These are phyloP conservation scores for Crithidia acanthocephali DNA, from an alignment of 208 protist genomes.

Conservation along the genomic window DNA sequence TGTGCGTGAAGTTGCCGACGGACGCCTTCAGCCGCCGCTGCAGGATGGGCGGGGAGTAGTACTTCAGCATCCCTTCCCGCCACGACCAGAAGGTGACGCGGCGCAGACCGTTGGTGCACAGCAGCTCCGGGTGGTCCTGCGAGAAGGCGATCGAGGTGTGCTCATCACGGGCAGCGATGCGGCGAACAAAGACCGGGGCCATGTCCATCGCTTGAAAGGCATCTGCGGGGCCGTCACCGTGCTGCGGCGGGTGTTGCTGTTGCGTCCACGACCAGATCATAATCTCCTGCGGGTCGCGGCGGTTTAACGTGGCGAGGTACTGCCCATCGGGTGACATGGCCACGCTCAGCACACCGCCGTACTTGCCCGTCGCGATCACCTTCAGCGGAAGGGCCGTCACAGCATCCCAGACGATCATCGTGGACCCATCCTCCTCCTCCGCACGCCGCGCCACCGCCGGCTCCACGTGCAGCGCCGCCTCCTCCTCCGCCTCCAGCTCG, in stretches of 20 bases:
- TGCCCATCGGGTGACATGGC: slow-evolving; percentile 90
- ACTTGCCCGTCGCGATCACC: slow-evolving; percentile 71
- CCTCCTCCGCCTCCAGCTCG: slow-evolving; percentile 28
- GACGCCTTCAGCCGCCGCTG: slow-evolving; percentile 66
- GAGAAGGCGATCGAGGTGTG: slow-evolving; percentile 91
- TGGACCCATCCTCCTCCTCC: slow-evolving; percentile 81
- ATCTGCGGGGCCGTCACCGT: slow-evolving; percentile 16
- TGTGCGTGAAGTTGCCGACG: slow-evolving; percentile 91
- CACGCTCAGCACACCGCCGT: slow-evolving; percentile 85
- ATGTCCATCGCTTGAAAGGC: slow-evolving; percentile 23
- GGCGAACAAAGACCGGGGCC: slow-evolving; percentile 65
- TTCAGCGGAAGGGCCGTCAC: slow-evolving; percentile 82
- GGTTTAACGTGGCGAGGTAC: slow-evolving; percentile 92
- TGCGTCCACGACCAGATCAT: slow-evolving; percentile 94
- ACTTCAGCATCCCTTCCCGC: slow-evolving; percentile 78
- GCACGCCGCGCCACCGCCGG: slow-evolving; percentile 56
- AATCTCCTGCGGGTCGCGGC: slow-evolving; percentile 81
- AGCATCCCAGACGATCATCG: slow-evolving; percentile 96
- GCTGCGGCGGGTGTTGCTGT: neutral
- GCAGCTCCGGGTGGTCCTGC: slow-evolving; percentile 65
- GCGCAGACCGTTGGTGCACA: slow-evolving; percentile 91
- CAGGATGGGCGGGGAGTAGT: slow-evolving; percentile 89
- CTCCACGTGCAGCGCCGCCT: slow-evolving; percentile 50
- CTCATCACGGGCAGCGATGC: slow-evolving; percentile 82
- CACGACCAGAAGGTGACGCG: slow-evolving; percentile 94